Percentiles rank a stretch among this genome's conserved stretches.
Evolutionary conservation across 768 basidiomycete genomes (phyloP).

Genomic region (Kwoniella shandongensis): DNA sequence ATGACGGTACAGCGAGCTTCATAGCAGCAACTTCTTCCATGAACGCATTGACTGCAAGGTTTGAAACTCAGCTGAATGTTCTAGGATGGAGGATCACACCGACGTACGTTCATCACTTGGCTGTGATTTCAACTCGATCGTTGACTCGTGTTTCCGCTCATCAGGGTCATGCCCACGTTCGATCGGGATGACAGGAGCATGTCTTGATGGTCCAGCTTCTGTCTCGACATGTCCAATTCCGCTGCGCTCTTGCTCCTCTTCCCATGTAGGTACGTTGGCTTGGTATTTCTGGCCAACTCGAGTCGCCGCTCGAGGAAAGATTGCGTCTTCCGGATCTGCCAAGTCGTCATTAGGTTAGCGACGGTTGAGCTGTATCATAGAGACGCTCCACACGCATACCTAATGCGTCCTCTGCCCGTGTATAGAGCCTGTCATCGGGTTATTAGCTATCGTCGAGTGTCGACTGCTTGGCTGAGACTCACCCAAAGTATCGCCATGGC

Average conservation of each 20-base stretch:
- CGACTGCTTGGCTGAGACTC: slow-evolving; percentile 48
- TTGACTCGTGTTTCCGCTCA: slow-evolving; percentile 41
- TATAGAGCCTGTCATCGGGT: slow-evolving; percentile 66
- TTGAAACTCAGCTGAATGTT: slow-evolving; percentile 13
- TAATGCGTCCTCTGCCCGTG: slow-evolving; percentile 85
- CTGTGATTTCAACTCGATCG: slow-evolving; percentile 31
- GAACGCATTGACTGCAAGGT: slow-evolving; percentile 23
- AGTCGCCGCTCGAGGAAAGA: slow-evolving; percentile 89
- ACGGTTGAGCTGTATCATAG: slow-evolving; percentile 1
- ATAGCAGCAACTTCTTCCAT: slow-evolving; percentile 34
- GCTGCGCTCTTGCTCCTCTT: slow-evolving; percentile 45
- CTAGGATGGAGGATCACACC: background rate
- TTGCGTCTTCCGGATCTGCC: slow-evolving; percentile 90
- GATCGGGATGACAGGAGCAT: slow-evolving; percentile 24
- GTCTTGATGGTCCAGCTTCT: slow-evolving; percentile 44
- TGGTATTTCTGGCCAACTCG: slow-evolving; percentile 88
- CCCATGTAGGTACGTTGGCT: slow-evolving; percentile 60
- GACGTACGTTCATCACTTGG: slow-evolving; percentile 40
- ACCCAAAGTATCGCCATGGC: slow-evolving; percentile 93
- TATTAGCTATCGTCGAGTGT: background rate
- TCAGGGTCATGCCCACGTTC: slow-evolving; percentile 43
- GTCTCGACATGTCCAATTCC: slow-evolving; percentile 22
- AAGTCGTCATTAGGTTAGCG: background rate
- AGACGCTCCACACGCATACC: slow-evolving; percentile 58
- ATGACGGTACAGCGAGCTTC: slow-evolving; percentile 38